Evolutionary conservation across 306 rosid genomes (phyloP), one percentile per base, ranked within the genome.

Genomic region (Mucuna pruriens): DNA sequence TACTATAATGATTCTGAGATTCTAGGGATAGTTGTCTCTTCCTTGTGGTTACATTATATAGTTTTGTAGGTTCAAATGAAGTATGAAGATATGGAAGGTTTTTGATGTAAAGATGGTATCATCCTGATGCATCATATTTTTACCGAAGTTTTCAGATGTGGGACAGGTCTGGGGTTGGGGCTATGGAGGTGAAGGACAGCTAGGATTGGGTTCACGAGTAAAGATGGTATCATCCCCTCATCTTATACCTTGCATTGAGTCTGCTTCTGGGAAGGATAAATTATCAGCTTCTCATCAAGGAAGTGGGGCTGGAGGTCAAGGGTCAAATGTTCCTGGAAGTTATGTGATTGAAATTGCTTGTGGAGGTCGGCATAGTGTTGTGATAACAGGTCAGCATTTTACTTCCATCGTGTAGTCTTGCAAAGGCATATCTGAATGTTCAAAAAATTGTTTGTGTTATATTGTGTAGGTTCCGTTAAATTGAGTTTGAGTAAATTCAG

Each of bases 141-240:
- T 86, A 90, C 95, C 88, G 63, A 87, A 92, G 93, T 92, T 94
- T 94, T 89, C 94, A 94, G 97, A 92, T 94, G 79, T 92, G 97
- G 97, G 97, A 89, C 97, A 94, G 97, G 98, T 92, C 78, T 94
- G 98, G 98, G 98, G 98, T 87, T 94, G 98, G 97, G 98, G 98
- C 94, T 91, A 94, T 83, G 98, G 98, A 87, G 98, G 97, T 10
- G 97, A 94, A 89, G 98, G 98, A 67, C 98, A 94, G 82, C 96
- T 94, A 74, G 98, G 98, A 85, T 87, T 92, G 94, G 98, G 97
- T 75, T 85, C 97, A 38, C 90, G 97, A 69, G 90, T 94, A 66
- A 92, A 92, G 92, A 92, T 86, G 92, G 90, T 92, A 16, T 85
- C 97, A 77, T 82, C 97, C 22, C 98, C 97, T 81, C 97, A 91